Evolutionary conservation across 2,329 filamentous ascomycete genomes (phyloP).

Genomic region (Monosporascus sp.): DNA sequence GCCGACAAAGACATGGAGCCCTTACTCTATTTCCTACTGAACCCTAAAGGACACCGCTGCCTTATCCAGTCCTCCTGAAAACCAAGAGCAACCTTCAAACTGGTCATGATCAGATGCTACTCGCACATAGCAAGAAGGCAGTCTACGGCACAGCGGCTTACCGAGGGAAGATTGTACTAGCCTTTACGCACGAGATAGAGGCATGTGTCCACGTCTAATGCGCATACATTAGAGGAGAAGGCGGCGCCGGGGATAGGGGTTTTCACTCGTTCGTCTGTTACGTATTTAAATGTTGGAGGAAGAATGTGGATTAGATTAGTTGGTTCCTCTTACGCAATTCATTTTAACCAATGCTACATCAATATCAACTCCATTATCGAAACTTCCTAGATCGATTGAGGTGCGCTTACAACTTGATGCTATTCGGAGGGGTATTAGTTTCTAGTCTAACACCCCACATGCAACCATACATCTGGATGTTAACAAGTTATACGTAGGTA

Average conservation of each 20-base stretch:
- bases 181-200: too few relatives aligned
- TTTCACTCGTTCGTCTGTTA: too few relatives aligned
- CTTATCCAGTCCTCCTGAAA: slow-evolving; percentile 17
- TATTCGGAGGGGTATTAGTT: too few relatives aligned
- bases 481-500: background rate
- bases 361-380: background rate
- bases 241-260: too few relatives aligned
- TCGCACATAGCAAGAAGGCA: background rate
- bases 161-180: too few relatives aligned
- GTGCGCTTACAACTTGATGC: background rate
- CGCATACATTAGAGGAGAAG: too few relatives aligned
- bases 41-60: slow-evolving; percentile 27
- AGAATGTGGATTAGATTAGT: too few relatives aligned
- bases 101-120: background rate
- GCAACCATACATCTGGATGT: background rate
- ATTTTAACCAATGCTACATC: too few relatives aligned
- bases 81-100: background rate
- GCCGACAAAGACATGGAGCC: slow-evolving; percentile 31
- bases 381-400: background rate
- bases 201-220: too few relatives aligned
- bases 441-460: background rate
- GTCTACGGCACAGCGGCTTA: too few relatives aligned
- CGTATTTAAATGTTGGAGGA: too few relatives aligned
- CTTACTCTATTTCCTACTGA: slow-evolving; percentile 27
- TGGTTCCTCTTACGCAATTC: too few relatives aligned